Evolutionary conservation across 2,329 filamentous ascomycete genomes (phyloP), one percentile per base, ranked within the genome.

Genomic region (Beauveria rudraprayagi): DNA sequence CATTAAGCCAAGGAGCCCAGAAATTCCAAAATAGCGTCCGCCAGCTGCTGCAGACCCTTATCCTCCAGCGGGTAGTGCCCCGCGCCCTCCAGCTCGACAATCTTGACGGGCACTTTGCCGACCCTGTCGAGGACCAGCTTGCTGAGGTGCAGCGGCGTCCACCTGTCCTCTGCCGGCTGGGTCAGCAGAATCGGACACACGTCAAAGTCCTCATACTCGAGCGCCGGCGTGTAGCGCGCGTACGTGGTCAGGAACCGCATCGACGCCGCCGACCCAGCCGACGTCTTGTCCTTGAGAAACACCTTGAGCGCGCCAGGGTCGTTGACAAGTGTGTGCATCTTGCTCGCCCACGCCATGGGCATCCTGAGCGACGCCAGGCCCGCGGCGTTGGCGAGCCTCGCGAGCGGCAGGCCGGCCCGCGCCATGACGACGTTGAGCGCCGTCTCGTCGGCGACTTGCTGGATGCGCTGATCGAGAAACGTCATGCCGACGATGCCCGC

Each of bases 21-120:
- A 11, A 56, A 56, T 11, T 37, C n/a, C n/a, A 56, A 17, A 17
- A 56, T 47, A 2, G 54, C 54, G 34, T 56, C 54, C 11, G 54
- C 41, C 43, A 56, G n/a, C 54, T 56, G 26, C 43, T 47, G 54
- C 3, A 56, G 28, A 1, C 53, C 53, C 28, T 19, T 30, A 10
- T 56, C 54, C 14, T 56, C 54, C n/a, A 56, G 54, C 43, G 54
- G 54, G 19, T 56, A 56, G 54, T 56, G 54, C n/a, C 54, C 54
- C 3, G 54, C 54, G n/a, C 28, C 28, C 17, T 28, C n/a, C 24
- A 56, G n/a, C 41, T 19, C 41, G 41, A 56, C 53, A 19, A 30
- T 46, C 28, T 30, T 46, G 10, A 56, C 53, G 5, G 53, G 41
- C 24, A 46, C 53, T 28, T 46, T 56, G 24, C n/a, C 14, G 26